Conservation (phyloP, 148 eudicot genomes). For the Agrostemma githago region DNA sequence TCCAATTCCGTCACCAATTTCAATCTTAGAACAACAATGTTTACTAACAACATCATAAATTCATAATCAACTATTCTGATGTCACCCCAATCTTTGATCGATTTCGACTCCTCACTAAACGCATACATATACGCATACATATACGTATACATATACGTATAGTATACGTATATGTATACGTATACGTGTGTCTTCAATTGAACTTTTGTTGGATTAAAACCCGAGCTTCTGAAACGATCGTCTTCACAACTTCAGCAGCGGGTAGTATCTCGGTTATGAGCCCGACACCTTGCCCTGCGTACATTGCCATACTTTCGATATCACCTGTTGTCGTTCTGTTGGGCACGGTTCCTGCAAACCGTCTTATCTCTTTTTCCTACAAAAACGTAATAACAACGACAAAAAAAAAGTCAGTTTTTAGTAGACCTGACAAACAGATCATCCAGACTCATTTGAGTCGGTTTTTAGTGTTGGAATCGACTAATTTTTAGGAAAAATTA, state of each 20-base stretch:
- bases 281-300: slow-evolving; percentile 82
- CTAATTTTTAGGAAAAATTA: too few relatives aligned
- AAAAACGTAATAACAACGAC: not conserved
- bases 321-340: slow-evolving; percentile 73
- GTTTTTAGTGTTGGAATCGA: too few relatives aligned
- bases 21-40: not conserved
- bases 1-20: not conserved
- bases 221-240: slow-evolving; percentile 58
- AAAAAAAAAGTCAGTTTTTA: too few relatives aligned
- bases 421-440: too few relatives aligned
- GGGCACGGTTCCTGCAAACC: slow-evolving; percentile 84
- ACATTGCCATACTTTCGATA: slow-evolving; percentile 92
- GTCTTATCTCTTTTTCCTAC: slow-evolving; percentile 74
- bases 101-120: not conserved
- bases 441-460: too few relatives aligned
- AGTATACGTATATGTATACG: too few relatives aligned
- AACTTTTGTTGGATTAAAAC: slow-evolving; percentile 43
- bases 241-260: slow-evolving; percentile 60
- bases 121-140: too few relatives aligned
- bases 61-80: too few relatives aligned
- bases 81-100: not conserved
- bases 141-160: too few relatives aligned
- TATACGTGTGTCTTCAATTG: not conserved
- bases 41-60: not conserved
- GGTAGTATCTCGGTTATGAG: slow-evolving; percentile 76